Base-by-base conservation (phyloP, 805 yeast genomes). In the Cyberlindnera euphorbiiphila region DNA sequence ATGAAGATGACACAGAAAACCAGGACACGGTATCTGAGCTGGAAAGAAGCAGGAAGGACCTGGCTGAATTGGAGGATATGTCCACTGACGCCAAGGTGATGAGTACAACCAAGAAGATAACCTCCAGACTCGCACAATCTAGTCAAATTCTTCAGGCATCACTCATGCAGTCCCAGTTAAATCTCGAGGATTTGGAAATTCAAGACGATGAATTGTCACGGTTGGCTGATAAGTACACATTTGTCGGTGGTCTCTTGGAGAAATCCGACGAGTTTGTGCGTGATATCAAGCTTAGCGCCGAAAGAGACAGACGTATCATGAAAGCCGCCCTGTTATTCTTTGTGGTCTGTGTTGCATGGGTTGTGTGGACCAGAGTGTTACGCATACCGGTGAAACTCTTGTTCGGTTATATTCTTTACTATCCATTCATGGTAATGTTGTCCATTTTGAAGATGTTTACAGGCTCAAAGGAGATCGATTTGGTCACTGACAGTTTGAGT, bases 41-140 rank as follows among this genome's bases (percentile, higher is more conserved):
- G 10, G 29, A 14, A n/a, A 14, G 17, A 14, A 25, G 21, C 17
- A 19, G 29, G 17, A 28, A 20, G 17, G 29, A 39, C 8, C 16
- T 20, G 9, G 25, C 23, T 13, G 23, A 30, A 2, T 19, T 34
- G 12, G 39, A 40, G 27, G 33, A 25, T 20, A 29, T 42, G 8
- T 31, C 52, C 4, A 43, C 48, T 2, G 54, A 53, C 38, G 49
- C 43, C 6, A 53, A 52, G 23, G 39, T 55, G 8, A 34, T 53
- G 40, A 29, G 43, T 12, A 51, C 59, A 5, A 55, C 53, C 0
- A 53, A 48, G 36, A 49, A 45, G 34, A 55, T 55, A 28, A 55
- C 58, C 8, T 45, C 54, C 4, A 42, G 43, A 10, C 34, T 55
- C n/a, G 21, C 36, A 6, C 49, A 49, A 28, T 53, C 59, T 4